A percentile compares a stretch with the other conserved stretches of the same genome.
These are phyloP conservation scores for Polygonum maritimum DNA, from an alignment of 148 eudicot genomes.

Conservation along the genomic window DNA sequence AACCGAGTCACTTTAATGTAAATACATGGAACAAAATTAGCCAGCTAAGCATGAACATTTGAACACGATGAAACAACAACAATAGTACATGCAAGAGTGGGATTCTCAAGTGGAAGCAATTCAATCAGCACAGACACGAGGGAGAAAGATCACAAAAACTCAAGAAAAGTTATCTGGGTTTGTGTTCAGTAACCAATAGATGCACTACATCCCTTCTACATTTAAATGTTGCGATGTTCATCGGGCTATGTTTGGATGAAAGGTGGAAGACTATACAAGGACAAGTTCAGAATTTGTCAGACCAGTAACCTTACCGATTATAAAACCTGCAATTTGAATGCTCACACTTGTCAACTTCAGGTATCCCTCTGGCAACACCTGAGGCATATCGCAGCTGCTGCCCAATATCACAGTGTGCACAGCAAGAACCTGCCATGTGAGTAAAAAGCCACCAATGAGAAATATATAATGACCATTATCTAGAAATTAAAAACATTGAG, in stretches of 20 bases:
- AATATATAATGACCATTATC: background rate
- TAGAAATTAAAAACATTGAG: background rate
- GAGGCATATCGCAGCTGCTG: conserved; percentile 22
- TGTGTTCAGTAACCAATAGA: background rate
- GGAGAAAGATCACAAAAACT: background rate
- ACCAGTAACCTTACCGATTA: conserved; percentile 47
- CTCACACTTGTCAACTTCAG: conserved; percentile 18
- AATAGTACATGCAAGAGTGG: background rate
- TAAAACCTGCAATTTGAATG: conserved; percentile 72
- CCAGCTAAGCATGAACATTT: background rate
- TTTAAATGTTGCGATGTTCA: background rate
- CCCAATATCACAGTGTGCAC: conserved; percentile 48
- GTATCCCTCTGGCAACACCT: conserved; percentile 20
- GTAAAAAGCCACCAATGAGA: background rate
- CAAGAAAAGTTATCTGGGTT: background rate
- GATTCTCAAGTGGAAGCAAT: background rate
- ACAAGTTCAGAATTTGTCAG: background rate
- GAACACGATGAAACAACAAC: background rate
- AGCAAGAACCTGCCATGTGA: conserved; percentile 54
- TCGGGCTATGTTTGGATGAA: background rate
- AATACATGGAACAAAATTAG: background rate
- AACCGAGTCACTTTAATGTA: background rate
- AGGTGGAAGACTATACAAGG: background rate
- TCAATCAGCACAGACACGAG: background rate
- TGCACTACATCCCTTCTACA: background rate